These are phyloP conservation scores for Rhizoclosmatium globosum DNA, from an alignment of 192 early-diverging fungal genomes.

Conservation along the genomic window DNA sequence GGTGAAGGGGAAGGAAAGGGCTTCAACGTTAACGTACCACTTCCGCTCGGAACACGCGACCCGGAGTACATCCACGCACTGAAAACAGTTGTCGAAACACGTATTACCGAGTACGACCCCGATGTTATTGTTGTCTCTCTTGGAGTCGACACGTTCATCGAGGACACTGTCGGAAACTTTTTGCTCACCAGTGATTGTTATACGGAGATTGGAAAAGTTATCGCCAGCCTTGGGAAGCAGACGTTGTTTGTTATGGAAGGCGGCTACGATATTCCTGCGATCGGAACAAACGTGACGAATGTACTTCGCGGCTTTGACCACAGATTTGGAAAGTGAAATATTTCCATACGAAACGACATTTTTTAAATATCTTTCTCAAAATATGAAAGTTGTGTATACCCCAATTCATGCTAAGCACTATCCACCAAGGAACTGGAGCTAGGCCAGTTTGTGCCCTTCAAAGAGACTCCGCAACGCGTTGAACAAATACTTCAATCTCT, in stretches of 20 bases:
- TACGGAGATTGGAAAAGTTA: slow-evolving; percentile 33
- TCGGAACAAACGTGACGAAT: slow-evolving; percentile 44
- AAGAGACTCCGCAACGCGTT: slow-evolving; percentile 43
- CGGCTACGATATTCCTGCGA: slow-evolving; percentile 33
- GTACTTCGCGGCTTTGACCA: slow-evolving; percentile 38
- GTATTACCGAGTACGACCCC: slow-evolving; percentile 59
- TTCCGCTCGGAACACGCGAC: slow-evolving; percentile 61
- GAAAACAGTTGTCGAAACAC: slow-evolving; percentile 47
- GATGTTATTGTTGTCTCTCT: slow-evolving; percentile 69
- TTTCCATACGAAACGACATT: too few relatives aligned
- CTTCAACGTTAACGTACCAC: slow-evolving; percentile 73
- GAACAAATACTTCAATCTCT: slow-evolving; percentile 32
- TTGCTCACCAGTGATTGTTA: slow-evolving; percentile 41
- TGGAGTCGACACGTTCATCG: slow-evolving; percentile 70
- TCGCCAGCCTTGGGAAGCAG: slow-evolving; percentile 20
- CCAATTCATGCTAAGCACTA: slow-evolving; percentile 15
- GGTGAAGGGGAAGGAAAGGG: slow-evolving; percentile 70
- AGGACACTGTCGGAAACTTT: slow-evolving; percentile 51
- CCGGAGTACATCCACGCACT: slow-evolving; percentile 64
- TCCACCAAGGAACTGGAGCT: slow-evolving; percentile 42
- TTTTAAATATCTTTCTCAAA: too few relatives aligned
- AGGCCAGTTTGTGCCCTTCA: slow-evolving; percentile 41
- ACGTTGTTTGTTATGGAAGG: slow-evolving; percentile 55
- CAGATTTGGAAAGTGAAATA: neutral
- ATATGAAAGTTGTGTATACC: slow-evolving; percentile 2